Percentiles rank a stretch among this genome's conserved stretches.
These are phyloP conservation scores for Aphanomyces invadans DNA, from an alignment of 352 stramenopile genomes.

Conservation along the genomic window DNA sequence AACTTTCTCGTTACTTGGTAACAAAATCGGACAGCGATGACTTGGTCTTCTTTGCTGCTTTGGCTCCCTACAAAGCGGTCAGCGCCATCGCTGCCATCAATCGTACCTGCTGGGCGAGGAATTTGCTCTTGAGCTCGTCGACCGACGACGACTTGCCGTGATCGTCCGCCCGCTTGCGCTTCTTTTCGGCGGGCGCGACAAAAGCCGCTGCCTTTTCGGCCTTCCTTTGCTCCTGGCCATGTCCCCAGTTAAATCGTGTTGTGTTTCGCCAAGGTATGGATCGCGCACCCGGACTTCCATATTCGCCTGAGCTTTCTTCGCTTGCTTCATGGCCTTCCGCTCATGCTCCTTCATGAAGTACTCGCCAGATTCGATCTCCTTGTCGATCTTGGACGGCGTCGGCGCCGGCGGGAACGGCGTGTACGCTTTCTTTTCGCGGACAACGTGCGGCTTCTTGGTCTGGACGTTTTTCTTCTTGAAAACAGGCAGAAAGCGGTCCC, in stretches of 20 bases:
- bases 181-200: conserved; percentile 73
- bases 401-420: conserved; percentile 98
- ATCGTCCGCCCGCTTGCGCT: conserved; percentile 48
- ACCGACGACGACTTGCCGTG: conserved; percentile 41
- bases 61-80: background rate
- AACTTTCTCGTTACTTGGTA: background rate
- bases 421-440: conserved; percentile 93
- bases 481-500: conserved; percentile 96
- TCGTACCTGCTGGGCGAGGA: conserved; percentile 42
- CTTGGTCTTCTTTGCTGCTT: conserved; percentile 4
- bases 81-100: background rate
- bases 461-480: conserved; percentile 99
- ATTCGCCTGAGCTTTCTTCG: conserved; percentile 75
- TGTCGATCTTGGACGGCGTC: conserved; percentile 94
- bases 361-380: conserved; percentile 97
- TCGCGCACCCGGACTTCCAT: conserved; percentile 31
- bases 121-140: conserved; percentile 73
- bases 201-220: conserved; percentile 64
- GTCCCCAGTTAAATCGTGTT: background rate
- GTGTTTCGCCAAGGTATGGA: background rate
- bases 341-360: conserved; percentile 98
- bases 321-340: conserved; percentile 88
- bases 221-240: conserved; percentile 47
- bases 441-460: conserved; percentile 88
- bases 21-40: conserved; percentile 5